A percentile compares a stretch with the other conserved stretches of the same genome.
Evolutionary conservation across 148 eudicot species (phyloP).

Genomic region (Nepenthes gracilis): DNA sequence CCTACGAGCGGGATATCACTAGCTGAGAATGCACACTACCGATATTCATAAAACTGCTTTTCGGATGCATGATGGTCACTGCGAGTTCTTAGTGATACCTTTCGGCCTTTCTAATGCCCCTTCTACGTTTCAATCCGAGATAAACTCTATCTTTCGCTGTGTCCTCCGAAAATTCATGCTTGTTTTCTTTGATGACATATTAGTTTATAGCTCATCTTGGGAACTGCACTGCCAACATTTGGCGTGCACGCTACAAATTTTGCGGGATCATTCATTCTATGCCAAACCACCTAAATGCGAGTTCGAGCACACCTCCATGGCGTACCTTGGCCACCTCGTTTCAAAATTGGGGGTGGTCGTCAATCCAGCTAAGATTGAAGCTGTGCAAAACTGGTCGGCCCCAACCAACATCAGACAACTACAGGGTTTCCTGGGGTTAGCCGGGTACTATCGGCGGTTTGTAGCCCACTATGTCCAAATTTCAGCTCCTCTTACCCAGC

Average conservation of each 20-base stretch:
- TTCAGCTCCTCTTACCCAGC: neutral
- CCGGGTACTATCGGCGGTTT: slow-evolving; percentile 1
- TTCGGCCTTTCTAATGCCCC: neutral
- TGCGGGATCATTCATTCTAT: neutral
- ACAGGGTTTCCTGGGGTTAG: neutral
- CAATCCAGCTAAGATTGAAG: neutral
- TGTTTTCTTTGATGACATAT: slow-evolving; percentile 2
- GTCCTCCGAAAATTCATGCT: neutral
- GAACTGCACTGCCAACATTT: neutral
- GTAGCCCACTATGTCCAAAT: neutral
- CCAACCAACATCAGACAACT: neutral
- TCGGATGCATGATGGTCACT: neutral
- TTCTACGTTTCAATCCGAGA: neutral
- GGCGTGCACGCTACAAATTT: too few species aligned
- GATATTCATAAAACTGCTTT: too few species aligned
- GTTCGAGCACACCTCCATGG: neutral
- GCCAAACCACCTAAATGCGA: neutral
- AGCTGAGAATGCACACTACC: too few species aligned
- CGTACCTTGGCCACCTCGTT: neutral
- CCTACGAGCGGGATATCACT: too few species aligned
- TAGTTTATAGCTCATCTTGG: neutral
- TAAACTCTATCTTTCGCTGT: neutral
- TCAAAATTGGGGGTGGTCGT: neutral
- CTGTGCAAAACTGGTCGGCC: neutral
- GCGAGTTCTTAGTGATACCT: neutral